A percentile compares a stretch with the other conserved stretches of the same genome.
Evolutionary conservation across 1,284 basidiomycete genomes (phyloP).

Genomic region (Meripilus lineatus): DNA sequence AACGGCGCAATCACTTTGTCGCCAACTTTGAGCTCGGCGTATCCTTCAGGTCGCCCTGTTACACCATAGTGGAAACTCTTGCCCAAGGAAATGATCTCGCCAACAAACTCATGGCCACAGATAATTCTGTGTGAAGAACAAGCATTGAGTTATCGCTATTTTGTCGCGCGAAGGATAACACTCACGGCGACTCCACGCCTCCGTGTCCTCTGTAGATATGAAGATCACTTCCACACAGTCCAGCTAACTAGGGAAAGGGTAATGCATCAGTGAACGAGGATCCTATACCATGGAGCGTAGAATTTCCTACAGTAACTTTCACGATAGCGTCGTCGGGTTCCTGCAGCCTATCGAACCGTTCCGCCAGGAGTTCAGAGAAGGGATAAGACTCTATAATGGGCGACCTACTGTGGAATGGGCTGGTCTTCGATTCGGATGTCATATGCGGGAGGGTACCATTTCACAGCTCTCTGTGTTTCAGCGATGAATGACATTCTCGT

Average conservation of each 20-base stretch:
- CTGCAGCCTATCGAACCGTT: no score
- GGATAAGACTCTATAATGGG: not conserved
- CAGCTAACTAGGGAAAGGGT: slow-evolving; percentile 51
- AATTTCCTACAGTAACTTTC: slow-evolving; percentile 53
- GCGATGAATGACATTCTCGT: slow-evolving; percentile 7
- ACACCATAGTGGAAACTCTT: slow-evolving; percentile 45
- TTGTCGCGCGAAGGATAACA: not conserved
- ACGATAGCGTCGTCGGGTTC: slow-evolving; percentile 74
- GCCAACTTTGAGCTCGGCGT: slow-evolving; percentile 67
- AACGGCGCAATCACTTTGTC: slow-evolving; percentile 89
- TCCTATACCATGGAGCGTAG: not conserved
- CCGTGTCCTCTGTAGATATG: slow-evolving; percentile 71
- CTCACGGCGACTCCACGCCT: slow-evolving; percentile 24
- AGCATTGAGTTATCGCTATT: slow-evolving; percentile 4
- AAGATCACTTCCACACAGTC: slow-evolving; percentile 80
- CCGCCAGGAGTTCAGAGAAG: not conserved
- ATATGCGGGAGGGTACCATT: slow-evolving; percentile 63
- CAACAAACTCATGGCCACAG: slow-evolving; percentile 83
- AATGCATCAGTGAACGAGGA: not conserved
- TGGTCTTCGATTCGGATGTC: slow-evolving; percentile 61
- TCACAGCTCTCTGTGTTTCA: slow-evolving; percentile 41
- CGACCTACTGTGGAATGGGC: slow-evolving; percentile 48
- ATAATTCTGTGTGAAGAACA: slow-evolving; percentile 39
- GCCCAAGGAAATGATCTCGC: slow-evolving; percentile 73
- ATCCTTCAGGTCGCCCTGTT: slow-evolving; percentile 52